A percentile compares a stretch with the other conserved stretches of the same genome.
Evolutionary conservation across 225 moss, liverwort and hornwort species (phyloP).

Genomic region (Sphagnum contortum): DNA sequence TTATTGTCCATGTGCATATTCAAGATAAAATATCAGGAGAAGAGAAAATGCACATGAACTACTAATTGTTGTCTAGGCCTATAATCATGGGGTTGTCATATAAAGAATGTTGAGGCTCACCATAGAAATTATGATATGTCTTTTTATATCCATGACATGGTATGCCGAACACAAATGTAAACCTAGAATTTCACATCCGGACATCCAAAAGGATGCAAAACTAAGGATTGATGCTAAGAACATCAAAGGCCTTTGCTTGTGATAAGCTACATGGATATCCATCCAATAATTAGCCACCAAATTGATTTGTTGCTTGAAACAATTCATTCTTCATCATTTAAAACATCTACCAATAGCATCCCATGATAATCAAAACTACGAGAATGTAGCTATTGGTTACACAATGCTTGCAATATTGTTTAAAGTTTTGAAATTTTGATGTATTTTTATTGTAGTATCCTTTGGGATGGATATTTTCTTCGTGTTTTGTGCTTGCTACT

Average conservation of each 20-base stretch:
- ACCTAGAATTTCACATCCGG: slow-evolving; percentile 22
- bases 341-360: background rate
- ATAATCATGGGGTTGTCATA: too few relatives aligned
- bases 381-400: background rate
- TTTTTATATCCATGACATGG: background rate
- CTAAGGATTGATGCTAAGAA: slow-evolving; percentile 53
- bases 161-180: background rate
- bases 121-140: background rate
- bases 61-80: background rate
- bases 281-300: slow-evolving; percentile 79
- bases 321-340: slow-evolving; percentile 78
- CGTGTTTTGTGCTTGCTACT: too few relatives aligned
- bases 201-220: slow-evolving; percentile 60
- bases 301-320: slow-evolving; percentile 19
- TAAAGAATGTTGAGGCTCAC: background rate
- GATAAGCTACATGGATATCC: slow-evolving; percentile 85
- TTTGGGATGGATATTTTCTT: too few relatives aligned
- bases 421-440: too few relatives aligned
- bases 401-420: too few relatives aligned
- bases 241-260: slow-evolving; percentile 74
- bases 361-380: background rate
- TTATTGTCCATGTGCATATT: too few relatives aligned
- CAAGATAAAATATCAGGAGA: background rate
- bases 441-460: background rate
- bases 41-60: too few relatives aligned